Conservation (phyloP, 164 flowering plant genomes). For the Chimonanthus praecox region DNA sequence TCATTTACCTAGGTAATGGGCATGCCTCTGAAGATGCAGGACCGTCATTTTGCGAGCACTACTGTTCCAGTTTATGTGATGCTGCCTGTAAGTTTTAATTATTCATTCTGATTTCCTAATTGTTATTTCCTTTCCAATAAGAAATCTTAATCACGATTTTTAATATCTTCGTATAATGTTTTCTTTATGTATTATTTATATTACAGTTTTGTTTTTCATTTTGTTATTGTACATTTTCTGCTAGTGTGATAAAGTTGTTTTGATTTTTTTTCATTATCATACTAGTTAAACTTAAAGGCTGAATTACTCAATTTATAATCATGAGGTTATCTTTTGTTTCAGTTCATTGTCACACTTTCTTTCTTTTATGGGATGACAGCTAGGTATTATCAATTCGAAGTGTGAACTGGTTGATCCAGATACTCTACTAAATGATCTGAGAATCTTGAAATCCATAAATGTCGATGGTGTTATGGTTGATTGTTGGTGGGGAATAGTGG, state of each 20-base stretch:
- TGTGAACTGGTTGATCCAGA: slow-evolving; percentile 86
- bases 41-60: slow-evolving; percentile 17
- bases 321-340: neutral
- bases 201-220: neutral
- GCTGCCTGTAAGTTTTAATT: slow-evolving; percentile 16
- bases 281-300: neutral
- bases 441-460: slow-evolving; percentile 60
- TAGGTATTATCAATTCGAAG: slow-evolving; percentile 74
- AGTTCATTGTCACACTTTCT: neutral
- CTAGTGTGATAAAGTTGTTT: neutral
- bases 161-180: too few relatives aligned
- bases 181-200: neutral
- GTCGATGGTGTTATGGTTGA: slow-evolving; percentile 87
- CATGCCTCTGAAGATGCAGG: slow-evolving; percentile 3
- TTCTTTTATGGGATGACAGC: slow-evolving; percentile 29
- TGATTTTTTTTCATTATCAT: too few relatives aligned
- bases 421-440: slow-evolving; percentile 64
- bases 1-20: neutral
- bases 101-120: neutral
- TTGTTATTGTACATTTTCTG: neutral
- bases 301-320: neutral
- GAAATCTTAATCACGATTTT: neutral
- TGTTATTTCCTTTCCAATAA: neutral
- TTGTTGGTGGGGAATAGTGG: slow-evolving; percentile 97
- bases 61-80: slow-evolving; percentile 18